phyloP scores from a whole-genome alignment of 306 rosid genomes.

The Crotalaria pallida region DNA sequence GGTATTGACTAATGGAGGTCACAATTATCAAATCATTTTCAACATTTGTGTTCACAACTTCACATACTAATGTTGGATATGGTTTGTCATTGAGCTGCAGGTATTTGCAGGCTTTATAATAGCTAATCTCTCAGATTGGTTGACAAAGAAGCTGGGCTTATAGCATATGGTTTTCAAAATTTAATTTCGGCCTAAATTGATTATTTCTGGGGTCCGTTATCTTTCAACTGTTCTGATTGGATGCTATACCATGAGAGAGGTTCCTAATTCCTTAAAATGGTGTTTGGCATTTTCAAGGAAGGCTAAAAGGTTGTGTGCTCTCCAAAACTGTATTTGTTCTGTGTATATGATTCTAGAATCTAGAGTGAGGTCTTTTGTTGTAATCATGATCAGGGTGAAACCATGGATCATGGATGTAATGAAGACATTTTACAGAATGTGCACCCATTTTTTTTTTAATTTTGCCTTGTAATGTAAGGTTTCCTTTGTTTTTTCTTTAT shows the following conservation, averaged over 20 bases:
- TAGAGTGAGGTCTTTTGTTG: conserved; percentile 11
- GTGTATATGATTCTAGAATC: conserved; percentile 40
- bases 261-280: background rate
- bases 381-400: conserved; percentile 20
- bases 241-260: conserved; percentile 13
- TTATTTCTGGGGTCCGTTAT: conserved; percentile 36
- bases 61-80: background rate
- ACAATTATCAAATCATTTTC: background rate
- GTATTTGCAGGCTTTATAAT: conserved; percentile 84
- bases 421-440: background rate
- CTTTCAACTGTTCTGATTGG: conserved; percentile 3
- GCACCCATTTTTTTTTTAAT: background rate
- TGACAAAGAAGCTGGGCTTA: conserved; percentile 61
- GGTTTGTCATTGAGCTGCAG: conserved; percentile 34
- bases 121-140: conserved; percentile 75
- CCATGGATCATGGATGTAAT: conserved; percentile 32
- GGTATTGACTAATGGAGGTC: background rate
- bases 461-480: background rate
- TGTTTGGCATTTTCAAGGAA: conserved; percentile 15
- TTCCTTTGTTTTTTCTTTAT: background rate
- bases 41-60: background rate
- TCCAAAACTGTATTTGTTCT: conserved; percentile 6
- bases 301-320: background rate
- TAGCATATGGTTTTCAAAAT: conserved; percentile 37
- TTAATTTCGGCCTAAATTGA: conserved; percentile 14